A percentile compares a stretch with the other conserved stretches of the same genome.
These are phyloP conservation scores for Wickerhamiella bombiphila DNA, from an alignment of 805 yeast species.

Conservation along the genomic window DNA sequence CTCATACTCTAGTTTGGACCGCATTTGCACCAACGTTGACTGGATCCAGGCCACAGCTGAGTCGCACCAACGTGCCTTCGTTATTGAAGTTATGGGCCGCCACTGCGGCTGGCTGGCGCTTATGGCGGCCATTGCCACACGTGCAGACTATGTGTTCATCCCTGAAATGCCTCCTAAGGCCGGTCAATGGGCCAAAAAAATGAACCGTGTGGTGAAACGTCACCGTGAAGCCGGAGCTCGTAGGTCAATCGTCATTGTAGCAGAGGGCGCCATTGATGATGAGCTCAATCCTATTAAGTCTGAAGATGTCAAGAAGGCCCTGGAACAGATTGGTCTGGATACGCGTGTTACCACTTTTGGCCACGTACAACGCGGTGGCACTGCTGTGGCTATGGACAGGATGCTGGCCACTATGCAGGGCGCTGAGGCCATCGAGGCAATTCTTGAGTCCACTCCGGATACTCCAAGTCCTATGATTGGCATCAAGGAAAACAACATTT, in stretches of 20 bases:
- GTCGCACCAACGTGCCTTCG: constrained; percentile 95
- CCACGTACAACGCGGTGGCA: constrained; percentile 97
- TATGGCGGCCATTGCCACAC: constrained; percentile 94
- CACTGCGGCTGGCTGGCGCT: constrained; percentile 98
- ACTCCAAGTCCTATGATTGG: constrained; percentile 95
- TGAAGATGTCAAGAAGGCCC: constrained; percentile 64
- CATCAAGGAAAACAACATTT: constrained; percentile 71
- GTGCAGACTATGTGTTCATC: constrained; percentile 86
- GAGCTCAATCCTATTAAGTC: constrained; percentile 70
- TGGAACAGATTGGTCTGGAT: constrained; percentile 76
- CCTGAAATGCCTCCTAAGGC: constrained; percentile 84
- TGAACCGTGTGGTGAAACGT: constrained; percentile 56
- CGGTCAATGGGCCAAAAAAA: constrained; percentile 63
- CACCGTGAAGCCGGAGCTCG: constrained; percentile 83
- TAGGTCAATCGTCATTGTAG: constrained; percentile 90
- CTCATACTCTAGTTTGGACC: constrained; percentile 81
- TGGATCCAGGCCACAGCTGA: constrained; percentile 96
- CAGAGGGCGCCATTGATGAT: constrained; percentile 90
- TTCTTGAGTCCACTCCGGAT: constrained; percentile 70
- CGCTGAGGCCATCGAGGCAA: constrained; percentile 92
- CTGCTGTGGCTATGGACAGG: constrained; percentile 92
- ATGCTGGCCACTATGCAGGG: constrained; percentile 89
- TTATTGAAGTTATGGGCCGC: constrained; percentile 97
- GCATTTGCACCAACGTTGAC: constrained; percentile 89
- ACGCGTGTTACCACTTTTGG: constrained; percentile 92